These are phyloP conservation scores for Vaccinium vitisidaea DNA, from an alignment of 148 eudicot genomes.

Conservation along the genomic window DNA sequence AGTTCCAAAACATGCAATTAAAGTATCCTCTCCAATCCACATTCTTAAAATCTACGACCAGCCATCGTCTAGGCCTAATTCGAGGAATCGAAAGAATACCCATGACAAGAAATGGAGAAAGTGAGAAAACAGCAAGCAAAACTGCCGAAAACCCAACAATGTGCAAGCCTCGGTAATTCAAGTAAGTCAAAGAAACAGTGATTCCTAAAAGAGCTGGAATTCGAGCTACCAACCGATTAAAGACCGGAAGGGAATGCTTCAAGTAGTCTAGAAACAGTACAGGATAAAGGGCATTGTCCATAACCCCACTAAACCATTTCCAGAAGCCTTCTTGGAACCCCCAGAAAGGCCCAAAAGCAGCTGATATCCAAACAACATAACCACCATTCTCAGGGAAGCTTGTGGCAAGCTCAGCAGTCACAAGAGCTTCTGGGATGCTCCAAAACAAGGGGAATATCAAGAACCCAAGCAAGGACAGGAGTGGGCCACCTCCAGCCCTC, in stretches of 20 bases:
- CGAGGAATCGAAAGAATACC: constrained; percentile 50
- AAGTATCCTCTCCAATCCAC: constrained; percentile 72
- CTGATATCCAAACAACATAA: constrained; percentile 69
- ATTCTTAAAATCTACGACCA: constrained; percentile 40
- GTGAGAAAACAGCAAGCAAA: constrained; percentile 56
- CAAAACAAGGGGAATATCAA: constrained; percentile 70
- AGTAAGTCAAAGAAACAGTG: constrained; percentile 56
- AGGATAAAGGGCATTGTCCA: constrained; percentile 81
- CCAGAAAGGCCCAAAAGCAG: constrained; percentile 85
- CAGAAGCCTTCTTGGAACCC: constrained; percentile 78
- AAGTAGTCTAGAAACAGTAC: constrained; percentile 73
- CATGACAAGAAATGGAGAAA: constrained; percentile 65
- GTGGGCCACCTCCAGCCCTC: constrained; percentile 65
- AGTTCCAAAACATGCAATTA: constrained; percentile 82
- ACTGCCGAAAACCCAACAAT: constrained; percentile 73
- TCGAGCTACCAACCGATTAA: constrained; percentile 39
- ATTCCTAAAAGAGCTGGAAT: constrained; percentile 57
- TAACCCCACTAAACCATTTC: constrained; percentile 86
- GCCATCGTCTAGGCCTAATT: constrained; percentile 51
- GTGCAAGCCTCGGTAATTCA: constrained; percentile 66
- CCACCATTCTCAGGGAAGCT: constrained; percentile 78
- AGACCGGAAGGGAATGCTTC: constrained; percentile 61
- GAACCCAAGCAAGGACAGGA: constrained; percentile 62
- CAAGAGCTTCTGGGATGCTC: constrained; percentile 80
- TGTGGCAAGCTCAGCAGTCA: constrained; percentile 76